Percentiles rank a stretch among this genome's conserved stretches.
phyloP scores from a whole-genome alignment of 2,329 filamentous ascomycete species.

The Zymoseptoria pseudotritici region DNA sequence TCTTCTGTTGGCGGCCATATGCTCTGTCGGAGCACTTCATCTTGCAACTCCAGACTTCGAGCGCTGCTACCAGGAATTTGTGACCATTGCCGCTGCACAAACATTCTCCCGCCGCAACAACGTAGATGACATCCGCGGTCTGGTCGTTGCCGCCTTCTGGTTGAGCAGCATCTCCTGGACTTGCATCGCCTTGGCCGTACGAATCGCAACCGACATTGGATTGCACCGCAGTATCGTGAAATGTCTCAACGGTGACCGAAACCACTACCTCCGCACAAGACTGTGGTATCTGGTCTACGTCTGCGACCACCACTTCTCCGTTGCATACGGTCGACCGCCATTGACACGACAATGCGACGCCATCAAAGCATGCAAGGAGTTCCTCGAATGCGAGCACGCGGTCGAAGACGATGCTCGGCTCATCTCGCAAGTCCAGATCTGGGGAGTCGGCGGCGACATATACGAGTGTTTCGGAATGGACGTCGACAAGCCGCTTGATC shows the following conservation, averaged over 20 bases:
- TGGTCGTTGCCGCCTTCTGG: conserved; percentile 36
- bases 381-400: conserved; percentile 28
- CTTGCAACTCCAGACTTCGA: conserved; percentile 23
- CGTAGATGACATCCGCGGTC: conserved; percentile 27
- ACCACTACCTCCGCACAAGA: conserved; percentile 30
- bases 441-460: conserved; percentile 20
- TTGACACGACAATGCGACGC: conserved; percentile 30
- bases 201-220: conserved; percentile 35
- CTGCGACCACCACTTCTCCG: conserved; percentile 35
- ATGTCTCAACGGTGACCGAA: conserved; percentile 27
- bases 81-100: conserved; percentile 21
- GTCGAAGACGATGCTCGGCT: conserved; percentile 25
- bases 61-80: conserved; percentile 27
- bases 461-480: conserved; percentile 26
- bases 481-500: conserved; percentile 21
- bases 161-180: conserved; percentile 28
- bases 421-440: conserved; percentile 24
- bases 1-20: conserved; percentile 30
- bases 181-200: conserved; percentile 28
- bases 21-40: conserved; percentile 29
- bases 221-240: conserved; percentile 33
- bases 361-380: conserved; percentile 24
- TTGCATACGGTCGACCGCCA: conserved; percentile 32
- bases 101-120: conserved; percentile 23
- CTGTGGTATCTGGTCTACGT: conserved; percentile 35